A percentile compares a stretch with the other conserved stretches of the same genome.
These are phyloP conservation scores for Ambrosiella cleistominuta DNA, from an alignment of 2,329 filamentous ascomycete genomes.

Conservation along the genomic window DNA sequence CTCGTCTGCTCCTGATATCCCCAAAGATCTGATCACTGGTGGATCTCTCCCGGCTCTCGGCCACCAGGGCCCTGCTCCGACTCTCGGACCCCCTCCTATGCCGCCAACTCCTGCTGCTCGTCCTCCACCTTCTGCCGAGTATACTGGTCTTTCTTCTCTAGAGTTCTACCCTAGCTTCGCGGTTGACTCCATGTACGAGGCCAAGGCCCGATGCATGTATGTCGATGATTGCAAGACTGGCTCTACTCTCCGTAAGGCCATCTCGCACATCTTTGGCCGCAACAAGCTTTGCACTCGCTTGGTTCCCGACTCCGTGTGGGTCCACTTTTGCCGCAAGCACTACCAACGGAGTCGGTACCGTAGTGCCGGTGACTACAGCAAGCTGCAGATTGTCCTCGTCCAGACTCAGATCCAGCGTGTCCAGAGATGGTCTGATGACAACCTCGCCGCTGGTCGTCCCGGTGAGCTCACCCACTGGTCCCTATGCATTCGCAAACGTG, in stretches of 20 bases:
- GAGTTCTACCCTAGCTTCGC: slow-evolving; percentile 12
- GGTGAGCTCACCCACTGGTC: slow-evolving; percentile 41
- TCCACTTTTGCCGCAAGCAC: slow-evolving; percentile 63
- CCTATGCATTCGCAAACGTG: slow-evolving; percentile 45
- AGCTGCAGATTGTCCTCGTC: slow-evolving; percentile 46
- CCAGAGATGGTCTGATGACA: slow-evolving; percentile 41
- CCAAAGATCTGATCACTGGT: slow-evolving; percentile 9
- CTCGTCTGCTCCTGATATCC: slow-evolving; percentile 11
- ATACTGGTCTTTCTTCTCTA: slow-evolving; percentile 8
- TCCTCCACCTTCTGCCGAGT: slow-evolving; percentile 1
- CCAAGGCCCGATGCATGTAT: slow-evolving; percentile 13
- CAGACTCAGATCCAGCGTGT: slow-evolving; percentile 44
- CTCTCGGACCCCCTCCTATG: slow-evolving; percentile 1
- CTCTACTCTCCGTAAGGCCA: slow-evolving; percentile 51
- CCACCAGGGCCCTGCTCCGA: background rate
- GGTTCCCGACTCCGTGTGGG: slow-evolving; percentile 54
- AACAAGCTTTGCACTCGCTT: slow-evolving; percentile 61
- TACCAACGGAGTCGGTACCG: slow-evolving; percentile 62
- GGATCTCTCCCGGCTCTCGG: background rate
- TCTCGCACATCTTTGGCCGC: slow-evolving; percentile 67
- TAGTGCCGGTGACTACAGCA: slow-evolving; percentile 41
- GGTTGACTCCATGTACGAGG: slow-evolving; percentile 12
- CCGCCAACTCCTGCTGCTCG: background rate
- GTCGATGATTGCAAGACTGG: slow-evolving; percentile 35
- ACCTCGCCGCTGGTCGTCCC: slow-evolving; percentile 20